Conservation (phyloP, 169 alveolate species). For the Cryptosporidium sp. region DNA sequence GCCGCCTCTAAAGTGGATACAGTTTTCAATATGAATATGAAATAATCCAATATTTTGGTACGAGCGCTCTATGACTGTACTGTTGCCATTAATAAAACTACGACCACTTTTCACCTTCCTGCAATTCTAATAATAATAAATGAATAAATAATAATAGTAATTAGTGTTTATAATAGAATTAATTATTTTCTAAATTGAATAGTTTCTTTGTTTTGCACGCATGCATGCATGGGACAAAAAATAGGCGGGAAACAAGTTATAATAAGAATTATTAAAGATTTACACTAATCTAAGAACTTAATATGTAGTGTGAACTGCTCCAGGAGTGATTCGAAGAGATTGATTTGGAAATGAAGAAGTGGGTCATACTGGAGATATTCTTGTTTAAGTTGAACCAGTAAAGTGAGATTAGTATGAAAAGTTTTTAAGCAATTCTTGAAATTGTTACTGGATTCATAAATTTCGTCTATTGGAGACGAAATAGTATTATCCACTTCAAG, state of each 20-base stretch:
- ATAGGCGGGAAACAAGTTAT: background rate
- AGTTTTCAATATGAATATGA: slow-evolving; percentile 18
- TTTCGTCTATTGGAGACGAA: slow-evolving; percentile 24
- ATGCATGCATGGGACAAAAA: background rate
- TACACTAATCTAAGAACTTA: background rate
- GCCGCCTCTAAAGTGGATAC: slow-evolving; percentile 72
- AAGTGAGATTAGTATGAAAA: background rate
- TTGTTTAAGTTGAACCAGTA: background rate
- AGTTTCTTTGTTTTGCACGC: background rate
- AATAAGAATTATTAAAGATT: background rate
- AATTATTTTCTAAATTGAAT: background rate
- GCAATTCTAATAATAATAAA: background rate
- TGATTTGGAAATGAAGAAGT: background rate
- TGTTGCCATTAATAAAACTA: background rate
- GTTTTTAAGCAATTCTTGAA: slow-evolving; percentile 13
- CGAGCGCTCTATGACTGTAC: too few species aligned
- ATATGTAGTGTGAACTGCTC: background rate
- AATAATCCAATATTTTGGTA: background rate
- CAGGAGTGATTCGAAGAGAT: background rate
- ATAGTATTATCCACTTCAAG: background rate
- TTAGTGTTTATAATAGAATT: background rate
- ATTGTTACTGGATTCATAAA: slow-evolving; percentile 27
- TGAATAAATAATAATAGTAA: background rate
- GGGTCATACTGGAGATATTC: background rate
- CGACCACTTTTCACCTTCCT: background rate